Evolutionary conservation across 352 stramenopile genomes (phyloP).

Genomic region (Phytophthora megakarya): DNA sequence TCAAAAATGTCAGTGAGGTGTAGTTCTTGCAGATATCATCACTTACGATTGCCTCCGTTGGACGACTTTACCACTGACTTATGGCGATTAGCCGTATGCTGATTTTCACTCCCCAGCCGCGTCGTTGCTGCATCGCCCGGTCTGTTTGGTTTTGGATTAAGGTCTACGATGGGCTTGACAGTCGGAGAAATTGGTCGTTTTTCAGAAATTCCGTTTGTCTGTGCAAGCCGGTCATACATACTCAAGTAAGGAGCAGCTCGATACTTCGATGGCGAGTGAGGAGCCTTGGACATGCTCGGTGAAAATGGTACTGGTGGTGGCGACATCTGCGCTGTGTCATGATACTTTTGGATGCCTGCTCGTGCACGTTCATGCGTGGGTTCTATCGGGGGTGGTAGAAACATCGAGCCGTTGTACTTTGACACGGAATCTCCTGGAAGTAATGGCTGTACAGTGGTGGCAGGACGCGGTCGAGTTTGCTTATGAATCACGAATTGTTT

Average conservation of each 20-base stretch:
- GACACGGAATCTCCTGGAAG: conserved; percentile 42
- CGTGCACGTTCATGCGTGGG: conserved; percentile 42
- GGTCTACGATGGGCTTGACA: conserved; percentile 44
- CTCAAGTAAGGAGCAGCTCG: conserved; percentile 54
- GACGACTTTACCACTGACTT: conserved; percentile 14
- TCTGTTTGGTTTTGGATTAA: conserved; percentile 17
- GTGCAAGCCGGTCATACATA: conserved; percentile 67
- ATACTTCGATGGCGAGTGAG: conserved; percentile 17
- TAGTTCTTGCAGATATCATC: neutral
- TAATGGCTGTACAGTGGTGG: conserved; percentile 42
- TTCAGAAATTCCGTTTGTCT: conserved; percentile 45
- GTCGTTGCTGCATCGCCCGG: conserved; percentile 1
- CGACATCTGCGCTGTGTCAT: neutral
- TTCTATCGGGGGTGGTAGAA: conserved; percentile 50
- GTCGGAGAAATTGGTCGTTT: conserved; percentile 40
- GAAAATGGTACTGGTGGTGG: conserved; percentile 17
- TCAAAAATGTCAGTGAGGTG: neutral
- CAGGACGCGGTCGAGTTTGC: conserved; percentile 44
- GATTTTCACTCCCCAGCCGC: conserved; percentile 6
- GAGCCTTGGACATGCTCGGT: conserved; percentile 19
- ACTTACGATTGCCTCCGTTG: conserved; percentile 22
- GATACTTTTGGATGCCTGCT: conserved; percentile 27
- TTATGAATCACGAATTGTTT: conserved; percentile 77
- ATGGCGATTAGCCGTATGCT: neutral
- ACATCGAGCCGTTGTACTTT: conserved; percentile 65